phyloP scores from a whole-genome alignment of 192 early-diverging fungal genomes.

The Thamnidium elegans region DNA sequence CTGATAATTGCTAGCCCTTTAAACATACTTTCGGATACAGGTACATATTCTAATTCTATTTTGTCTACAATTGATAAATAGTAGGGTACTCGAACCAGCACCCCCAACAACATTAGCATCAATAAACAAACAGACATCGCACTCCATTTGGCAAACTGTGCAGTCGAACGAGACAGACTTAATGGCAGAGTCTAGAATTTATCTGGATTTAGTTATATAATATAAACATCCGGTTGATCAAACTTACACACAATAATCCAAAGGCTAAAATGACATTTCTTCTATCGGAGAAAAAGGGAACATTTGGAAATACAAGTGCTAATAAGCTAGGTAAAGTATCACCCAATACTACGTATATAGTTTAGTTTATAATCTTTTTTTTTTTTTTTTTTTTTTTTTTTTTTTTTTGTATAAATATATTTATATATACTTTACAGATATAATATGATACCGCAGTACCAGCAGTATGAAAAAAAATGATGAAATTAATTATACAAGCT shows the following conservation, averaged over 20 bases:
- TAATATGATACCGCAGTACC: slow-evolving; percentile 18
- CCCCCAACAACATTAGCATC: slow-evolving; percentile 54
- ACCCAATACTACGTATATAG: slow-evolving; percentile 37
- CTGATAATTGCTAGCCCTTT: slow-evolving; percentile 65
- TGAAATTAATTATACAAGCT: slow-evolving; percentile 48
- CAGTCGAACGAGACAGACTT: slow-evolving; percentile 58
- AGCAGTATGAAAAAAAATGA: slow-evolving; percentile 53
- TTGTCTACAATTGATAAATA: slow-evolving; percentile 33
- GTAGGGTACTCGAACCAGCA: slow-evolving; percentile 53
- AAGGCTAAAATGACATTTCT: slow-evolving; percentile 37
- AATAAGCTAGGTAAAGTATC: slow-evolving; percentile 45
- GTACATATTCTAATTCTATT: slow-evolving; percentile 12
- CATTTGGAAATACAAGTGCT: slow-evolving; percentile 23
- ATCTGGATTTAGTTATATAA: not conserved
- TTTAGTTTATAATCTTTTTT: not conserved
- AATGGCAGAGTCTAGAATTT: slow-evolving; percentile 52
- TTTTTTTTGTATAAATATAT: not conserved
- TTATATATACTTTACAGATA: slow-evolving; percentile 21
- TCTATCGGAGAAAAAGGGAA: slow-evolving; percentile 24
- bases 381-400: too few species aligned
- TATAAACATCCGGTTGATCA: not conserved
- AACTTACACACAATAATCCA: slow-evolving; percentile 22
- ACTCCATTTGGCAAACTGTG: slow-evolving; percentile 51
- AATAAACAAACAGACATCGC: slow-evolving; percentile 56
- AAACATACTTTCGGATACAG: slow-evolving; percentile 44